phyloP scores from a whole-genome alignment of 352 stramenopile genomes.

The Globisporangium heterothallicum region DNA sequence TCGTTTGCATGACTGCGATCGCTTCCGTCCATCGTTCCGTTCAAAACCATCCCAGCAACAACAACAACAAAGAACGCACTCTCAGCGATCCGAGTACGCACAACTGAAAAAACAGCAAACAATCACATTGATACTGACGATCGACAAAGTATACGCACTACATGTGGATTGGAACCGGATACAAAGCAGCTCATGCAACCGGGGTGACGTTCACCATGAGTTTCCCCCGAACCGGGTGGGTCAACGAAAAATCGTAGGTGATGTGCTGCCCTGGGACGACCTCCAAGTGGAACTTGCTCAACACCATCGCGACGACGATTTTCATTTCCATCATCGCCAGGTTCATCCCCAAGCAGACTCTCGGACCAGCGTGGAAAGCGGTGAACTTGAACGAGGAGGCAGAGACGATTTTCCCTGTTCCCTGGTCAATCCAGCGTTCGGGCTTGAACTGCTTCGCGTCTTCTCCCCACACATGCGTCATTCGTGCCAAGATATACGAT shows the following conservation, averaged over 20 bases:
- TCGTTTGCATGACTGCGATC: too few relatives aligned
- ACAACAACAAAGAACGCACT: too few relatives aligned
- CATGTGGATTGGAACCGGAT: too few relatives aligned
- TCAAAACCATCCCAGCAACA: too few relatives aligned
- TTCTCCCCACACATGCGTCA: slow-evolving; percentile 20
- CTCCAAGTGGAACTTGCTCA: slow-evolving; percentile 29
- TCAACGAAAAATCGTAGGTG: slow-evolving; percentile 28
- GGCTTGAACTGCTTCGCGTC: slow-evolving; percentile 30
- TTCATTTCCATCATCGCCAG: slow-evolving; percentile 41
- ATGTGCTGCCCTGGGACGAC: slow-evolving; percentile 20
- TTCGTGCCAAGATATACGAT: slow-evolving; percentile 25
- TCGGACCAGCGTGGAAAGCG: slow-evolving; percentile 35
- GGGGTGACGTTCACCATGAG: slow-evolving; percentile 12
- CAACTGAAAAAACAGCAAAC: too few relatives aligned
- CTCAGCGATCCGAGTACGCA: too few relatives aligned
- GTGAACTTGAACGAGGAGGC: slow-evolving; percentile 44
- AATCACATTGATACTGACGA: too few relatives aligned
- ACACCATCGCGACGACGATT: slow-evolving; percentile 21
- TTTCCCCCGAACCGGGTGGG: slow-evolving; percentile 26
- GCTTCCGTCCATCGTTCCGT: too few relatives aligned
- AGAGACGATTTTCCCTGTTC: slow-evolving; percentile 13
- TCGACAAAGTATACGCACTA: too few relatives aligned
- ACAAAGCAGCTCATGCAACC: not conserved
- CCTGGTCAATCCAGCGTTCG: slow-evolving; percentile 33
- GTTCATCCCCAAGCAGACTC: slow-evolving; percentile 42